Evolutionary conservation across 805 yeast species (phyloP), one percentile per base, ranked within the genome.

Genomic region (Saturnispora kantuleensis): DNA sequence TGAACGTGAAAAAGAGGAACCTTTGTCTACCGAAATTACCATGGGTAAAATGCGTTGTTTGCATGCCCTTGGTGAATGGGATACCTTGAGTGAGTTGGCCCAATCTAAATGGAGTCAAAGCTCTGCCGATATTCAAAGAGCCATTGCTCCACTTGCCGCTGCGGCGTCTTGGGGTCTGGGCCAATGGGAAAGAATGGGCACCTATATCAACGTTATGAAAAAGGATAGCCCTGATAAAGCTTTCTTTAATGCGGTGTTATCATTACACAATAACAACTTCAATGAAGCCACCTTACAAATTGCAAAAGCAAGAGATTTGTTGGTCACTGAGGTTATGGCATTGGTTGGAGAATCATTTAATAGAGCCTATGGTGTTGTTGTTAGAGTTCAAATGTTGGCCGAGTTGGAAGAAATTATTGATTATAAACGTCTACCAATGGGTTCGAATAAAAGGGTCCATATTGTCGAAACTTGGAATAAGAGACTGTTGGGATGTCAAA

Each of bases 31-130:
- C 67, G 97, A 90, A 51, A 81, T 88, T 1, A 84, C 90, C 5
- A 81, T 90, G 89, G 99, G 99, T 67, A 89, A 90, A 58, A 87
- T 93, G 97, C 76, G 97, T 63, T 89, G 97, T 63, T 68, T 90
- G 50, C 97, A 93, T 65, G 99, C 99, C 0, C 68, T 93, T n/a
- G 98, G 98, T 40, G 97, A 93, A 63, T 94, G 98, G 97, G 97
- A 90, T 50, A 84, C 82, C 53, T 68, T 94, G 18, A 81, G 94
- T 10, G 84, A 82, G 48, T 66, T 93, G 45, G 96, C 97, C 0
- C 81, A 79, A 53, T 81, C 79, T 36, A 87, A 85, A 57, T 93
- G 99, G 99, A 69, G 67, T 15, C 68, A 71, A 29, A 75, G 95
- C 0, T 70, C 85, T 1, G 71, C 79, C 28, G 95, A 87, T 13